phyloP scores from a whole-genome alignment of 1,284 basidiomycete species.

The Tylopilus orsonianus region DNA sequence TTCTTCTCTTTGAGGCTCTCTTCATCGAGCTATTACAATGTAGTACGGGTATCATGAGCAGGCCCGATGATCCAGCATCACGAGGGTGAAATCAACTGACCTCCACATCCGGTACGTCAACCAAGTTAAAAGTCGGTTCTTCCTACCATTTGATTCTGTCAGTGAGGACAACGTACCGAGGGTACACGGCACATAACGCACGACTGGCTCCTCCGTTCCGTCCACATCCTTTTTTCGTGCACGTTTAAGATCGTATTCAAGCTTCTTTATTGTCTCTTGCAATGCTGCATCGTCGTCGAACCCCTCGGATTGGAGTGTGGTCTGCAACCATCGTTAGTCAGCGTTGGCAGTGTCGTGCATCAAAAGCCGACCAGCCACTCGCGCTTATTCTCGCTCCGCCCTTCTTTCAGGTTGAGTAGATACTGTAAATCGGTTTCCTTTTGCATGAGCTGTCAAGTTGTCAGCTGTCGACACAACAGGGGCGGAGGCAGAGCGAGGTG shows the following conservation, averaged over 20 bases:
- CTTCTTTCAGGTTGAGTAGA: conserved; percentile 66
- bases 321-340: conserved; percentile 37
- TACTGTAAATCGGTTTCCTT: conserved; percentile 85
- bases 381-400: conserved; percentile 67
- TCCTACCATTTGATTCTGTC: conserved; percentile 45
- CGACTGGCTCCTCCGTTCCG: conserved; percentile 57
- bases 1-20: conserved; percentile 94
- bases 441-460: conserved; percentile 54
- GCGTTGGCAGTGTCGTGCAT: neutral
- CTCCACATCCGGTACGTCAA: conserved; percentile 90
- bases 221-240: conserved; percentile 73
- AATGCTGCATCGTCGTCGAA: conserved; percentile 70
- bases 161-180: neutral
- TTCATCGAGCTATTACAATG: conserved; percentile 73
- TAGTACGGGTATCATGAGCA: neutral
- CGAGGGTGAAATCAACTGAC: conserved; percentile 37
- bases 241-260: conserved; percentile 68
- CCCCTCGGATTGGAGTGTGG: conserved; percentile 64
- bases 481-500: neutral
- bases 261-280: conserved; percentile 76
- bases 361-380: conserved; percentile 63
- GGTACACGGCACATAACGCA: conserved; percentile 26
- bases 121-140: conserved; percentile 85
- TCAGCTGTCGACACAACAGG: neutral
- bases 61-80: neutral